Evolutionary conservation across 257 asterid genomes (phyloP).

Genomic region (Nicotiana obtusifolia): DNA sequence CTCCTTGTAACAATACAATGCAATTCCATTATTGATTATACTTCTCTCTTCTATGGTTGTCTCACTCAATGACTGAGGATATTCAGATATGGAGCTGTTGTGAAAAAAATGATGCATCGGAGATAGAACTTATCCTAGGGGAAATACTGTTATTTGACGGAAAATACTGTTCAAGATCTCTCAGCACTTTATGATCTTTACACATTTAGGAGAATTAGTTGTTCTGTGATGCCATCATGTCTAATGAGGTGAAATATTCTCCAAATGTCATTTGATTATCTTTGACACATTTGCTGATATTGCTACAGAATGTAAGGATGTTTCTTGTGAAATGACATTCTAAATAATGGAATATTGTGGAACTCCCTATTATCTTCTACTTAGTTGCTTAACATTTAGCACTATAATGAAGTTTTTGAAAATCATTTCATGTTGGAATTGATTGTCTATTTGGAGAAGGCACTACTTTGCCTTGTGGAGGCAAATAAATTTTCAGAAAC

Average conservation of each 20-base stretch:
- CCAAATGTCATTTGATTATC: not conserved
- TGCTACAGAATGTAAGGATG: not conserved
- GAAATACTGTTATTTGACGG: not conserved
- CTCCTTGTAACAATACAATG: not conserved
- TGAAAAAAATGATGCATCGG: not conserved
- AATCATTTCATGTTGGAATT: not conserved
- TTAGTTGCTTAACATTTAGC: not conserved
- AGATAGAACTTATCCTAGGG: not conserved
- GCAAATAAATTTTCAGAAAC: not conserved
- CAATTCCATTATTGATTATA: not conserved
- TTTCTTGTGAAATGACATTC: not conserved
- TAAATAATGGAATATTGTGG: slow-evolving; percentile 2
- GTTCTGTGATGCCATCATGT: not conserved
- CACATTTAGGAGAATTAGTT: not conserved
- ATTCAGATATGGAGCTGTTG: not conserved
- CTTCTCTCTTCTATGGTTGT: slow-evolving; percentile 1
- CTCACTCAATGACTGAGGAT: not conserved
- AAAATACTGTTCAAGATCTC: not conserved
- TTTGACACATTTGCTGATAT: not conserved
- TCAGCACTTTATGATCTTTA: not conserved
- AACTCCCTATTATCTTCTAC: not conserved
- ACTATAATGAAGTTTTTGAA: not conserved
- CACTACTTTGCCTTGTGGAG: not conserved
- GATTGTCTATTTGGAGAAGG: not conserved
- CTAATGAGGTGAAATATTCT: not conserved